Percentiles rank a stretch among this genome's conserved stretches.
These are phyloP conservation scores for Xylariaceae sp. DNA, from an alignment of 2,329 filamentous ascomycete species.

Conservation along the genomic window DNA sequence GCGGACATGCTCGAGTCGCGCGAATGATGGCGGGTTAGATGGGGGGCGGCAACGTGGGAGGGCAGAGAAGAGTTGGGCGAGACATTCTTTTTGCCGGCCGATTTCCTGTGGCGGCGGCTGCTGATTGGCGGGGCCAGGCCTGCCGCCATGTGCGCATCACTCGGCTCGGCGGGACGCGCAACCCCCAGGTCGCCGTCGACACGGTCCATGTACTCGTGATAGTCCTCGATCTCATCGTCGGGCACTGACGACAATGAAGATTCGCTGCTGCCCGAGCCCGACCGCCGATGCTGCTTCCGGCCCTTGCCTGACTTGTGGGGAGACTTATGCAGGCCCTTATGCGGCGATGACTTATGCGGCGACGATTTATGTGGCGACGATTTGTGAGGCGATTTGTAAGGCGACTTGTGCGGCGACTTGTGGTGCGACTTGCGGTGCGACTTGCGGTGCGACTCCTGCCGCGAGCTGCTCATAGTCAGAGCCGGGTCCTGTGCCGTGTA, in stretches of 20 bases:
- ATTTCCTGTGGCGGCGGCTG: constrained; percentile 19
- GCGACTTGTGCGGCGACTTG: constrained; percentile 9
- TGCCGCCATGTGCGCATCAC: constrained; percentile 25
- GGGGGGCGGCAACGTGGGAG: constrained; percentile 11
- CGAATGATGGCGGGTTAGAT: constrained; percentile 8
- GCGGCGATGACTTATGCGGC: constrained; percentile 13
- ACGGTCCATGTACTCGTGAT: constrained; percentile 21
- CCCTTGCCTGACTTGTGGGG: constrained; percentile 10
- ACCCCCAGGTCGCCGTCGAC: constrained; percentile 21
- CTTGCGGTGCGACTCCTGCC: constrained; percentile 14
- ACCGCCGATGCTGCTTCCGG: constrained; percentile 19
- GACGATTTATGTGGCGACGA: too few relatives aligned
- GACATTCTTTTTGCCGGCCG: constrained; percentile 26
- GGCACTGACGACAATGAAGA: constrained; percentile 26
- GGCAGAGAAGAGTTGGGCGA: constrained; percentile 22
- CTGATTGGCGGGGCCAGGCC: constrained; percentile 25
- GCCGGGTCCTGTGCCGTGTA: too few relatives aligned
- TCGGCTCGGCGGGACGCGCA: constrained; percentile 24
- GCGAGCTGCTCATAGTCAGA: too few relatives aligned
- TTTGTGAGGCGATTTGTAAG: constrained; percentile 9
- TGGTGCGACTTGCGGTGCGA: constrained; percentile 7
- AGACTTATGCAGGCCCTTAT: constrained; percentile 9
- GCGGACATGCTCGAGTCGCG: constrained; percentile 25
- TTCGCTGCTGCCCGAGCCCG: constrained; percentile 23
- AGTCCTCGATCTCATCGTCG: constrained; percentile 23